These are phyloP conservation scores for Pichia scutulata DNA, from an alignment of 805 yeast species.

Conservation along the genomic window DNA sequence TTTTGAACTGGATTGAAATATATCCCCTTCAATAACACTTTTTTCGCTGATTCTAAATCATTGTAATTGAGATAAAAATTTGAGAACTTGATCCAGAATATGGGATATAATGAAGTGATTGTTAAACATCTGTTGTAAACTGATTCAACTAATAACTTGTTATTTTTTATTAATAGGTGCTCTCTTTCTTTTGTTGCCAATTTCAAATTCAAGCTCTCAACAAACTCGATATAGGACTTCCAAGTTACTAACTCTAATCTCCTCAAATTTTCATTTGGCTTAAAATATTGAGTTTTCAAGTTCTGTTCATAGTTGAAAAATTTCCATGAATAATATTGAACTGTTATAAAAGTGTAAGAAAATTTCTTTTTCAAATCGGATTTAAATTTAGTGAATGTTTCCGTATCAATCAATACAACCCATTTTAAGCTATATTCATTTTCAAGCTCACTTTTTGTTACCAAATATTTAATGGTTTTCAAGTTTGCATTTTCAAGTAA, in stretches of 20 bases:
- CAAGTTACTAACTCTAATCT: conserved; percentile 48
- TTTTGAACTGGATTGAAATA: conserved; percentile 23
- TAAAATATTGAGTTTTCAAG: conserved; percentile 32
- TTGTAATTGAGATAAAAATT: conserved; percentile 32
- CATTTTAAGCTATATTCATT: conserved; percentile 15
- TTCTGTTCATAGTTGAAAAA: conserved; percentile 42
- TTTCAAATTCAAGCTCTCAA: conserved; percentile 33
- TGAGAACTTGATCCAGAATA: conserved; percentile 44
- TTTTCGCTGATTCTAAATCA: conserved; percentile 31
- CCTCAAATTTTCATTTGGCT: conserved; percentile 26
- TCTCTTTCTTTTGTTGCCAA: conserved; percentile 16
- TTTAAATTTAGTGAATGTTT: conserved; percentile 19
- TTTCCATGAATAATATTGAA: conserved; percentile 46
- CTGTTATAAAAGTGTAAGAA: conserved; percentile 46
- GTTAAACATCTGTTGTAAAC: conserved; percentile 43
- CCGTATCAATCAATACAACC: conserved; percentile 19
- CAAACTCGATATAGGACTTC: conserved; percentile 47
- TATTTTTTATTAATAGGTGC: conserved; percentile 14
- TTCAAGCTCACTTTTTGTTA: conserved; percentile 19
- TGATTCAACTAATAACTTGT: conserved; percentile 23
- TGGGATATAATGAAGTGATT: conserved; percentile 36
- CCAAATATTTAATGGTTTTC: conserved; percentile 20
- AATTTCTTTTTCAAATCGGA: conserved; percentile 38
- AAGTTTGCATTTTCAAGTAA: conserved; percentile 30
- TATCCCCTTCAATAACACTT: conserved; percentile 32